Percentiles rank a stretch among this genome's conserved stretches.
phyloP scores from a whole-genome alignment of 192 early-diverging fungal genomes.

The Umbelopsis sp. region DNA sequence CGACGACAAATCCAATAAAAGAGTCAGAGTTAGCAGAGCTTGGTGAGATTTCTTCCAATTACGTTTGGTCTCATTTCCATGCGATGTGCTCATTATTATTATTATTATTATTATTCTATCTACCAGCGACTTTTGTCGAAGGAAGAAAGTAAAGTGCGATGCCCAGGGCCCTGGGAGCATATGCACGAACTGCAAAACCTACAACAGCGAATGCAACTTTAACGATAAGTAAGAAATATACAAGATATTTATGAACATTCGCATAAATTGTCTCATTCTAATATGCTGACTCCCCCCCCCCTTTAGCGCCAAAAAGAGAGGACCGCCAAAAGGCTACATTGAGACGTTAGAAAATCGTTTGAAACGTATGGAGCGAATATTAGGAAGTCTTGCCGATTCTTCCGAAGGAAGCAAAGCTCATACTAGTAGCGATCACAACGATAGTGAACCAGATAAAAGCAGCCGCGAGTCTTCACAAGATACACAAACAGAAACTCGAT shows the following conservation, averaged over 20 bases:
- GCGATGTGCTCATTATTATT: background rate
- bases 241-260: background rate
- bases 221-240: constrained; percentile 30
- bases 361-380: constrained; percentile 37
- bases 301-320: constrained; percentile 37
- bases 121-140: constrained; percentile 33
- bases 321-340: constrained; percentile 43
- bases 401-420: background rate
- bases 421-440: background rate
- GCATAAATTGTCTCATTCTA: background rate
- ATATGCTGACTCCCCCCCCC: background rate
- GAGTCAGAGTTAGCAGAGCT: constrained; percentile 35
- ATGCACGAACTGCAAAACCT: constrained; percentile 29
- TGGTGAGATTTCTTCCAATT: constrained; percentile 16
- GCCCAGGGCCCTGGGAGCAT: constrained; percentile 18
- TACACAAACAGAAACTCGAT: background rate
- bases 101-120: constrained; percentile 4
- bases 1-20: constrained; percentile 9
- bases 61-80: background rate
- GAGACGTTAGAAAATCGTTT: constrained; percentile 37
- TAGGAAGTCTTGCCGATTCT: constrained; percentile 22
- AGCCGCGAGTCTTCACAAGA: background rate
- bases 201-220: constrained; percentile 27
- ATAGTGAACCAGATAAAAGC: constrained; percentile 3
- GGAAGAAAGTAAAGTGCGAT: constrained; percentile 40